Conservation (phyloP, 2,329 filamentous ascomycete genomes). For the Exophiala mesophila region DNA sequence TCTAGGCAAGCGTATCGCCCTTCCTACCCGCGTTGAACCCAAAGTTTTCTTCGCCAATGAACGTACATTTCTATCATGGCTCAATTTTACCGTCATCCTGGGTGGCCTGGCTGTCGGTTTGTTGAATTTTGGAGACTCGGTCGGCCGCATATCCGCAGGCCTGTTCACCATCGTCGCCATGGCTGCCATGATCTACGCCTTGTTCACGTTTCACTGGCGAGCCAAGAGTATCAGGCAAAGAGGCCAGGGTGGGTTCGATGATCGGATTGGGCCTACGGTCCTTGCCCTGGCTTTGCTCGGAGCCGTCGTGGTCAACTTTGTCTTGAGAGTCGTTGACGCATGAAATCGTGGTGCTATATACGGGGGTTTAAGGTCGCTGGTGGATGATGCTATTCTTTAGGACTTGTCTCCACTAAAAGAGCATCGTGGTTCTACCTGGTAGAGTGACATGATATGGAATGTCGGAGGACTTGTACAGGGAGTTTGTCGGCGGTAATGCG, state of each 20-base stretch:
- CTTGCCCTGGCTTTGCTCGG: constrained; percentile 78
- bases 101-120: constrained; percentile 94
- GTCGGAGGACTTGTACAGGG: too few relatives aligned
- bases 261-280: constrained; percentile 88
- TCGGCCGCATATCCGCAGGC: constrained; percentile 89
- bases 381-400: too few relatives aligned
- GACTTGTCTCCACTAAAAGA: too few relatives aligned
- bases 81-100: constrained; percentile 98
- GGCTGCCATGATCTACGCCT: constrained; percentile 89
- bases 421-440: too few relatives aligned
- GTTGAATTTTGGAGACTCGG: constrained; percentile 93
- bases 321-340: constrained; percentile 54
- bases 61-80: constrained; percentile 97
- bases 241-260: constrained; percentile 93
- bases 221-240: constrained; percentile 86
- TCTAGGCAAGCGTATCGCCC: constrained; percentile 92
- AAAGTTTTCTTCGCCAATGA: constrained; percentile 99
- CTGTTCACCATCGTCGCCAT: constrained; percentile 93
- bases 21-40: constrained; percentile 94
- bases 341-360: too few relatives aligned
- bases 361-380: too few relatives aligned
- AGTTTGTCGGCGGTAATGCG: too few relatives aligned
- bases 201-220: constrained; percentile 95
- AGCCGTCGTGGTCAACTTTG: constrained; percentile 94
- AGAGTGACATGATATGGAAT: too few relatives aligned